These are phyloP conservation scores for Lagenidium sp. DNA, from an alignment of 352 stramenopile species.

Conservation along the genomic window DNA sequence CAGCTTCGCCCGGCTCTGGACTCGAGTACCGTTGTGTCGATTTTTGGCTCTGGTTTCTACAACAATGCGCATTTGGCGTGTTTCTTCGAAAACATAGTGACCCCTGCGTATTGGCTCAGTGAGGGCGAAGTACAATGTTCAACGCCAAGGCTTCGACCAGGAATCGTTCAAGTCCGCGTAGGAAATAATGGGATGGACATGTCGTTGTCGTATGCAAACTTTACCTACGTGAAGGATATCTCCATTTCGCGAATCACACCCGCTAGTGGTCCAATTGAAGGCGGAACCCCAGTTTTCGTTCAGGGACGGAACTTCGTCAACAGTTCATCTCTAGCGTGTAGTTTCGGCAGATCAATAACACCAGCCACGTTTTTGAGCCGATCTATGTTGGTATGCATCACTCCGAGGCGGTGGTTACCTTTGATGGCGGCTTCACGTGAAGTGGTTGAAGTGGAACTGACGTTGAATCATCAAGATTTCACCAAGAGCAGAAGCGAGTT, in stretches of 20 bases:
- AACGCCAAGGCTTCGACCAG: constrained; percentile 46
- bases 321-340: constrained; percentile 76
- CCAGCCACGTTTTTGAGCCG: constrained; percentile 74
- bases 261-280: constrained; percentile 54
- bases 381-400: constrained; percentile 72
- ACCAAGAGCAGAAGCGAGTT: constrained; percentile 58
- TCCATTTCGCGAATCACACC: constrained; percentile 73
- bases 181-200: constrained; percentile 76
- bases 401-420: no score
- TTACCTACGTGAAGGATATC: constrained; percentile 83
- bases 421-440: constrained; percentile 29
- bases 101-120: constrained; percentile 42
- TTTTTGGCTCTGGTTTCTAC: constrained; percentile 53
- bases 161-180: constrained; percentile 60
- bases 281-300: constrained; percentile 86
- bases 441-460: constrained; percentile 75
- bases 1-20: constrained; percentile 41
- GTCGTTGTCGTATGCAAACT: constrained; percentile 29
- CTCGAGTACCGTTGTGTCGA: constrained; percentile 46
- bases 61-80: constrained; percentile 49
- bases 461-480: constrained; percentile 81
- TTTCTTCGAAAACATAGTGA: constrained; percentile 24
- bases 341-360: constrained; percentile 66
- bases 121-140: constrained; percentile 39
- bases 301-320: constrained; percentile 93